Evolutionary conservation across 768 basidiomycete species (phyloP), one percentile per base, ranked within the genome.

Genomic region (Russula foetens): DNA sequence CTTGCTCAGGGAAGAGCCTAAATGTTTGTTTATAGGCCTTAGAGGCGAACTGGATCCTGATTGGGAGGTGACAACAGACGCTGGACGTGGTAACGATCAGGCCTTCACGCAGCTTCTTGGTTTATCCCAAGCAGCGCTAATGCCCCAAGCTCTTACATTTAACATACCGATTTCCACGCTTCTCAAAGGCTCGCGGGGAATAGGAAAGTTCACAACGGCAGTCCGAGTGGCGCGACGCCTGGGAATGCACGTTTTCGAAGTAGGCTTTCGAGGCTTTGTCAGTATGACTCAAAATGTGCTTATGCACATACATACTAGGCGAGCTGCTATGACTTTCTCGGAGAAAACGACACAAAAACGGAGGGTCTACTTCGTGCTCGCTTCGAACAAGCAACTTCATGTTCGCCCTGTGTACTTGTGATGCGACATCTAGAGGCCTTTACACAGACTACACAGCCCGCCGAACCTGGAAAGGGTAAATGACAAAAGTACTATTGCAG

Each of bases 351-450:
- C 46, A 74, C 76, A 2, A 86, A 87, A 65, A 90, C 90, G 0
- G 88, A 91, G 67, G 90, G 81, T 1, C 80, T 78, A 2, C 74
- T 98, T 0, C 79, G 79, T 35, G 84, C 85, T 4, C 81, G 83
- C 15, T 83, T 97, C 63, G 91, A 92, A 54, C 82, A 85, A 71
- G 93, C 92, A 2, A 75, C 79, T 17, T 73, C 79, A 3, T 92
- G 89, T 69, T 83, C 91, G 0, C 97, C 97, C 0, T 97, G 92
- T 68, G 75, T 98, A 43, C 73, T 98, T 21, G 73, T 97, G 1
- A 72, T 99, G 39, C 79, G 87, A 23, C 85, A 93, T 65, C 71
- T 90, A 14, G 91, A 97, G 63, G 96, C 91, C 7, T 73, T 98
- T 19, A 78, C 80, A 6, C 80, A 87, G 67, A 84, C 81, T 7